Evolutionary conservation across 2,329 filamentous ascomycete species (phyloP), one percentile per base, ranked within the genome.

Genomic region (Mariannaea elegans): DNA sequence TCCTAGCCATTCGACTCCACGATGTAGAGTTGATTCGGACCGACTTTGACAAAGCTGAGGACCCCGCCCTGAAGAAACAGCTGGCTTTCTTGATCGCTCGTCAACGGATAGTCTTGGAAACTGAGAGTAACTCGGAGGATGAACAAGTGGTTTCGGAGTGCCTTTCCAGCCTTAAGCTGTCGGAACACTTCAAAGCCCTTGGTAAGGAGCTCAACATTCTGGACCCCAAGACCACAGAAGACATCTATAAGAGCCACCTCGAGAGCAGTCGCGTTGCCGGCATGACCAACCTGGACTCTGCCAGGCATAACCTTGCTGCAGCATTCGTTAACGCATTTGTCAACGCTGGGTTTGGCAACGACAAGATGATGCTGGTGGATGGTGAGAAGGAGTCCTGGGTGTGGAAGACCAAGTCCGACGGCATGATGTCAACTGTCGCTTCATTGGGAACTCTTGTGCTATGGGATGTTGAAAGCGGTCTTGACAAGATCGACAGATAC

Each of bases 171-270:
- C 88, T 90, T 16, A 92, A 91, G 72, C 80, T 99, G 57, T 89
- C 94, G 1, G 92, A 96, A 64, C 90, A 98, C 77, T 99, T 97
- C 85, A 97, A 97, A 78, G 87, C 91, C 5, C 82, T 99, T 29
- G 96, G 90, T 58, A 97, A 97, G 79, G 95, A 99, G 76, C 84
- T 99, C 53, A 98, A 99, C 77, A 94, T 99, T 51, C 82, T 98
- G 39, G 95, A 99, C 64, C 95, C 95, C 32, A 98, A 97, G 82
- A 92, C 92, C 41, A 96, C 94, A 0, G 95, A 99, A 75, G 96
- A 99, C 72, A 99, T 99, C 71, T 99, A 99, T 86, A 99, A 99
- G 83, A 97, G 93, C 73, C 95, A 99, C 77, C 86, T 99, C 5
- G 95, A 99, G 79, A 98, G 92, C 80, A 97, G 90, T 71, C 88